Evolutionary conservation across 148 eudicot genomes (phyloP).

Genomic region (Heliosperma pusillum): DNA sequence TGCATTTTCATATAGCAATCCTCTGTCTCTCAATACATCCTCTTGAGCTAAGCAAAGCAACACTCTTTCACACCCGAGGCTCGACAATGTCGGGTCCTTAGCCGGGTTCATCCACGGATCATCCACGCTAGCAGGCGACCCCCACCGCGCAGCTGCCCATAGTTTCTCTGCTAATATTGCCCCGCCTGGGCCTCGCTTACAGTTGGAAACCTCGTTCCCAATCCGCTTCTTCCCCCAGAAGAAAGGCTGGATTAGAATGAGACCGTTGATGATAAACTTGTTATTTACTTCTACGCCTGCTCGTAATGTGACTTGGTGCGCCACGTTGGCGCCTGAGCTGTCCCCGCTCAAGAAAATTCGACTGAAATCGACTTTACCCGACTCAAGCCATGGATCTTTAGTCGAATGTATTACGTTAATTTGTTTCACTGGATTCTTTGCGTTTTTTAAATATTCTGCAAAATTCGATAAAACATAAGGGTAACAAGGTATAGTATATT

Average conservation of each 20-base stretch:
- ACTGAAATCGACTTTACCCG: not conserved
- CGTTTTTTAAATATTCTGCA: not conserved
- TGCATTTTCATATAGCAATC: constrained; percentile 22
- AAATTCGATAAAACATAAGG: no score
- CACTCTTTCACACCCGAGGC: constrained; percentile 21
- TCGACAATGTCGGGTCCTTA: constrained; percentile 14
- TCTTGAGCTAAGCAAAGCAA: constrained; percentile 24
- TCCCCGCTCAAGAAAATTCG: constrained; percentile 4
- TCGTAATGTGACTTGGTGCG: constrained; percentile 8
- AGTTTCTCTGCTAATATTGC: not conserved
- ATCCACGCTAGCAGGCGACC: constrained; percentile 10
- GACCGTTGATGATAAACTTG: not conserved
- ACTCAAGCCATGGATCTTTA: constrained; percentile 8
- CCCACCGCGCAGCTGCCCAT: constrained; percentile 9
- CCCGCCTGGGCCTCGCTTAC: not conserved
- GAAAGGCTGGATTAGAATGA: constrained; percentile 11
- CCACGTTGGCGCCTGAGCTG: constrained; percentile 13
- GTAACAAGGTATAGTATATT: not conserved
- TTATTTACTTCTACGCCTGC: not conserved
- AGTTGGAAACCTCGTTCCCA: not conserved
- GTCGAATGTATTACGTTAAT: no score
- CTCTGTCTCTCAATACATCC: constrained; percentile 27
- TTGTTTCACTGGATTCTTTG: not conserved
- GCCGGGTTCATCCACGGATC: constrained; percentile 33
- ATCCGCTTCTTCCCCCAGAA: constrained; percentile 11